Evolutionary conservation across 2,329 filamentous ascomycete genomes (phyloP), one percentile per base, ranked within the genome.

Genomic region (Aspergillus melleus): DNA sequence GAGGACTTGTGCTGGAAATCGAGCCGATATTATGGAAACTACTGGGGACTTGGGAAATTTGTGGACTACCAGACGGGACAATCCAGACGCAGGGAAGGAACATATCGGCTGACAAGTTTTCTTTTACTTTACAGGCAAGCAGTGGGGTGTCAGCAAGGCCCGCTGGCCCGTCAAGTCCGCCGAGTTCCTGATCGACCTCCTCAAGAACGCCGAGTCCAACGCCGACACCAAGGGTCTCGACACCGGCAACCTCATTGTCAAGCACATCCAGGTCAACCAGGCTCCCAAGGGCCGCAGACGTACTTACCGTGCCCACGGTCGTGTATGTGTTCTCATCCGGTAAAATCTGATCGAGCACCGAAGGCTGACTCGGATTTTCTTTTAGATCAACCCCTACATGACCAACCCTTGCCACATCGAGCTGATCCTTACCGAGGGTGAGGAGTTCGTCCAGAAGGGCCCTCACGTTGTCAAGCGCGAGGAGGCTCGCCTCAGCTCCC

Each of bases 231-330:
- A 96, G 88, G 92, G 93, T 76, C 91, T 96, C 77, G 92, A 99
- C 84, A 98, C 93, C 79, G 89, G 89, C 84, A 96, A 96, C 87
- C 86, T 99, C 79, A 84, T 98, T 79, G 91, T 99, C 85, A 97
- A 97, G 91, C 96, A 97, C 90, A 99, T 99, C 85, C 95, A 99
- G 87, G 95, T 99, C 88, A 99, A 99, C 91, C 95, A 99, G 88
- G 96, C 95, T 74, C 95, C 95, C 77, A 98, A 98, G 90, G 94
- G 98, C 88, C 90, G 95, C 80, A 89, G 95, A 85, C 90, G 95
- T 82, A 99, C 95, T 79, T 99, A 99, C 91, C 93, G 95, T 89
- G 96, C 96, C 69, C 95, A 99, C 88, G 95, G 95, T 89, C 92
- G 95, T 86, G 94, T 97, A 96, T 76, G 93, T 92, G 46, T 24